phyloP scores from a whole-genome alignment of 2,329 filamentous ascomycete species.

The Neopestalotiopsis clavispora region DNA sequence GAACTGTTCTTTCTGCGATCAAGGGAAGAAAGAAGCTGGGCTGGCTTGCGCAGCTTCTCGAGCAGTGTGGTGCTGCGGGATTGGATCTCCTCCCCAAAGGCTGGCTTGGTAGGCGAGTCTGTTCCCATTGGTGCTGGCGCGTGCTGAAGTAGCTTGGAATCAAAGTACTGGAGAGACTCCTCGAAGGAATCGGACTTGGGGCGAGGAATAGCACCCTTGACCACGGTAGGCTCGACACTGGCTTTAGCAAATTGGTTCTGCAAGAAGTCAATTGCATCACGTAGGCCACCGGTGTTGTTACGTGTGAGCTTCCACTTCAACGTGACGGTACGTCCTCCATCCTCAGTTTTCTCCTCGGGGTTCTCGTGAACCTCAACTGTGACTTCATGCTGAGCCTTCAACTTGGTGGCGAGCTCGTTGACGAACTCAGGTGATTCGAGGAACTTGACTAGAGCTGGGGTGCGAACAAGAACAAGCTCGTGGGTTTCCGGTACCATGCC shows the following conservation, averaged over 20 bases:
- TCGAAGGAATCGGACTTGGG: constrained; percentile 99
- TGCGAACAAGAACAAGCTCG: constrained; percentile 82
- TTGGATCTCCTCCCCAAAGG: constrained; percentile 80
- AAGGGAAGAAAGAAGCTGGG: constrained; percentile 78
- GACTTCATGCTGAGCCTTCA: constrained; percentile 91
- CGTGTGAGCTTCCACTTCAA: constrained; percentile 86
- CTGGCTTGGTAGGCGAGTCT: constrained; percentile 86
- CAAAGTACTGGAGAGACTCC: constrained; percentile 94
- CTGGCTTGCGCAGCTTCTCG: constrained; percentile 95
- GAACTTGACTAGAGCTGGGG: constrained; percentile 77
- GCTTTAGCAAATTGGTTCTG: constrained; percentile 84
- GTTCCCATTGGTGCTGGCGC: constrained; percentile 80
- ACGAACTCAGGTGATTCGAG: constrained; percentile 82
- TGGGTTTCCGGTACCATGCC: constrained; percentile 98
- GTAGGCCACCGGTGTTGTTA: constrained; percentile 93
- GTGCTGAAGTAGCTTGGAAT: constrained; percentile 94
- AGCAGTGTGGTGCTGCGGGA: constrained; percentile 83
- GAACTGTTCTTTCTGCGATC: constrained; percentile 94
- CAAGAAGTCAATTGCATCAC: constrained; percentile 95
- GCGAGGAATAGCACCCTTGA: constrained; percentile 95
- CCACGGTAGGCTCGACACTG: constrained; percentile 83
- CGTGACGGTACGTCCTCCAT: constrained; percentile 62
- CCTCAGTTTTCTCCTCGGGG: constrained; percentile 60
- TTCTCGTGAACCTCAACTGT: constrained; percentile 77
- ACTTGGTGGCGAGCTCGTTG: constrained; percentile 78